Conservation (phyloP, 2,329 filamentous ascomycete genomes). For the Coniochaeta ligniaria region DNA sequence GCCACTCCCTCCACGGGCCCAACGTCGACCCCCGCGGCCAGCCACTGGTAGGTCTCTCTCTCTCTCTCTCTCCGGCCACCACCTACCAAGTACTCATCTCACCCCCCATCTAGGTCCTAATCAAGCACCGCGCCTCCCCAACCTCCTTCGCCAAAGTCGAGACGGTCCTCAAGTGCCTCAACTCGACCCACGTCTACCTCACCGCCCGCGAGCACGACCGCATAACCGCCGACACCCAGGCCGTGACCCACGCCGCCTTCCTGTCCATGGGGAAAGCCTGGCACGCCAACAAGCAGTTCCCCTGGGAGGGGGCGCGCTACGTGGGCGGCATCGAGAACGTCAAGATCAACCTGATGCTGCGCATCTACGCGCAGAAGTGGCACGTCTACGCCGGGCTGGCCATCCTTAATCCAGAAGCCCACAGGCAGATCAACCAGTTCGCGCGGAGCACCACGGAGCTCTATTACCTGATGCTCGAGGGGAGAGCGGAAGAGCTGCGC, state of each 20-base stretch:
- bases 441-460: slow-evolving; percentile 86
- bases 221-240: slow-evolving; percentile 97
- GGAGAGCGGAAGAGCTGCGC: slow-evolving; percentile 67
- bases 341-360: slow-evolving; percentile 95
- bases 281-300: slow-evolving; percentile 91
- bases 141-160: slow-evolving; percentile 73
- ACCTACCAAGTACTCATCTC: neutral
- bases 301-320: slow-evolving; percentile 94
- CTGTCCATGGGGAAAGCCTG: slow-evolving; percentile 96
- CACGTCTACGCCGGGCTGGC: slow-evolving; percentile 97
- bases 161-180: slow-evolving; percentile 71
- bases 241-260: slow-evolving; percentile 95
- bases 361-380: slow-evolving; percentile 99
- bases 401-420: slow-evolving; percentile 90
- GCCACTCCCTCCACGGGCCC: slow-evolving; percentile 93
- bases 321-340: slow-evolving; percentile 97
- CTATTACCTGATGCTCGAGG: slow-evolving; percentile 94
- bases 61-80: no score
- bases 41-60: slow-evolving; percentile 68
- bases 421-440: slow-evolving; percentile 90
- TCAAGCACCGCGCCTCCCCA: slow-evolving; percentile 83
- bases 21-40: slow-evolving; percentile 83
- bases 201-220: slow-evolving; percentile 85
- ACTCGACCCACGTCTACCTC: slow-evolving; percentile 81
- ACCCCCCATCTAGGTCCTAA: slow-evolving; percentile 53